Conservation (phyloP, 257 asterid species). For the Rhazya stricta region DNA sequence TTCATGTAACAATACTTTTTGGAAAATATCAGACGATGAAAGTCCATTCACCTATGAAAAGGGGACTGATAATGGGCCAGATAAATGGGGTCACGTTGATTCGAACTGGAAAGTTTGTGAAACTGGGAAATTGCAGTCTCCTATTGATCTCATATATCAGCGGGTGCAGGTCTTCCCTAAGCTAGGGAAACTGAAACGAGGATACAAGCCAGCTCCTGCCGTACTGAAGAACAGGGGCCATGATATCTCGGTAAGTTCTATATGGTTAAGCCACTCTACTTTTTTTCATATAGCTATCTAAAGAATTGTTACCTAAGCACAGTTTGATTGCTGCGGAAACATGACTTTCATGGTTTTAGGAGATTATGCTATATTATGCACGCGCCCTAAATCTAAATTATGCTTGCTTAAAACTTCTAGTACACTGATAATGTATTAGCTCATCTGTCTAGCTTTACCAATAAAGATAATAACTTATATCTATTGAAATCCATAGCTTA, state of each 20-base stretch:
- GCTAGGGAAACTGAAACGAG: constrained; percentile 27
- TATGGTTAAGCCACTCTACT: not conserved
- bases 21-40: constrained; percentile 37
- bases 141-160: constrained; percentile 39
- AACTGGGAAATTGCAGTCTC: constrained; percentile 57
- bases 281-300: not conserved
- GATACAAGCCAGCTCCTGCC: constrained; percentile 52
- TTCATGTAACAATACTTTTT: not conserved
- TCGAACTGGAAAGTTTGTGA: constrained; percentile 46
- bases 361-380: not conserved
- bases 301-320: not conserved
- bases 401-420: not conserved
- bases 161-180: constrained; percentile 21
- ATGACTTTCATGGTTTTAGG: not conserved
- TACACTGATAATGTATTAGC: not conserved
- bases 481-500: too few relatives aligned
- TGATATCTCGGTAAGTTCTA: constrained; percentile 45
- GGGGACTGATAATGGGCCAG: constrained; percentile 41
- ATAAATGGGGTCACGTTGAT: constrained; percentile 43
- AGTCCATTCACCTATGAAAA: constrained; percentile 28
- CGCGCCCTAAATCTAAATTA: not conserved
- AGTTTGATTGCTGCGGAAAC: not conserved
- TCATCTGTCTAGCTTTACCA: too few relatives aligned
- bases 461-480: too few relatives aligned
- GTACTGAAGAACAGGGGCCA: constrained; percentile 54